Evolutionary conservation across 306 rosid genomes (phyloP).

Genomic region (Biancaea sappan): DNA sequence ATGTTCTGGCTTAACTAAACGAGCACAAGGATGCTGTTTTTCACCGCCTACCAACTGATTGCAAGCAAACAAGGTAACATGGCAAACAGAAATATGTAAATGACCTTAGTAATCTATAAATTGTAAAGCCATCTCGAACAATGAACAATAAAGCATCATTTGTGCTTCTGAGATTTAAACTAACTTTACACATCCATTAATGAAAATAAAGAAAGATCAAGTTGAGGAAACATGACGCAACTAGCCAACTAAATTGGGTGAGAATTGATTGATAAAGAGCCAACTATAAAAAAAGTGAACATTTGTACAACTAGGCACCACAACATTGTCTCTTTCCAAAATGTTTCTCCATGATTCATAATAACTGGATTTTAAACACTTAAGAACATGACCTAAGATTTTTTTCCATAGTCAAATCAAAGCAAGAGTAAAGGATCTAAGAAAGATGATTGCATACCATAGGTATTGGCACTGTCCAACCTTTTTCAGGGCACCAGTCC

Average conservation of each 20-base stretch:
- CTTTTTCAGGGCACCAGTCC: constrained; percentile 65
- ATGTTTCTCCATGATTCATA: background rate
- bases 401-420: background rate
- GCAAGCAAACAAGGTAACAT: constrained; percentile 28
- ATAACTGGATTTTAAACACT: background rate
- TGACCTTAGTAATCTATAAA: background rate
- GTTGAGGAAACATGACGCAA: background rate
- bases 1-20: constrained; percentile 49
- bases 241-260: background rate
- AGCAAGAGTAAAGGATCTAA: background rate
- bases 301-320: background rate
- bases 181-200: background rate
- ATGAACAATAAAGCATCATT: too few relatives aligned
- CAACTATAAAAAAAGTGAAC: too few relatives aligned
- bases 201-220: background rate
- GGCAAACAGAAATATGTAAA: constrained; percentile 8
- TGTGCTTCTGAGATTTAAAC: background rate
- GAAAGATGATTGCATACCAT: constrained; percentile 41
- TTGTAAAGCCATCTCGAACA: background rate
- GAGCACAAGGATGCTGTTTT: constrained; percentile 48
- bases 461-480: constrained; percentile 74
- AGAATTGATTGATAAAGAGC: background rate
- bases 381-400: background rate
- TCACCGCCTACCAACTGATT: constrained; percentile 52
- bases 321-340: background rate